Evolutionary conservation across 805 yeast genomes (phyloP), one percentile per base, ranked within the genome.

Genomic region (Suhomyces tanzawaensis): DNA sequence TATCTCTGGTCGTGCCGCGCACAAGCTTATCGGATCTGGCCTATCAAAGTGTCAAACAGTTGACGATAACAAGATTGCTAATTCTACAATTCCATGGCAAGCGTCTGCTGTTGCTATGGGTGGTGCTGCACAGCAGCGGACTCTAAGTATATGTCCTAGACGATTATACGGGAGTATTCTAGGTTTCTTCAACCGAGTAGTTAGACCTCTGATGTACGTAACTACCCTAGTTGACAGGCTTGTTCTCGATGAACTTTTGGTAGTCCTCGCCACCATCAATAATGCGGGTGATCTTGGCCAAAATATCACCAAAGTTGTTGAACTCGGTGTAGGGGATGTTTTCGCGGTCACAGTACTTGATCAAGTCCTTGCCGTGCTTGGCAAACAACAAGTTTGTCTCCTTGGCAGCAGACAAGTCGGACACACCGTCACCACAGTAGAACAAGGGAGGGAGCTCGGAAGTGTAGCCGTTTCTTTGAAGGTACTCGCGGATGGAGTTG

Each of bases 401-500:
- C 56, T 85, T 82, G 17, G 98, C 97, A 17, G 99, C 99, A 41
- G 88, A 79, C 50, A 93, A 71, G 62, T 93, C 99, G 32, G 95
- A 82, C 22, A 93, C 96, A 47, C 99, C 99, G 60, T 93, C 99
- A 42, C 99, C 99, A 55, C 95, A 86, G 70, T 93, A 93, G 60
- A 91, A 87, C 51, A 88, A 73, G 27, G 71, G 68, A 12, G 95
- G 95, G 34, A 42, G 37, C 29, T 53, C 59, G 56, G 37, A 49
- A 39, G 52, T 32, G 42, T 61, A 58, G 12, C 62, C 62, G 39
- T 65, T 55, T 7, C 44, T 37, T 6, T 37, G 40, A 48, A 69
- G 60, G 46, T 68, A 72, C 35, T 72, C 70, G 40, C 76, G 73
- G 51, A 93, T 91, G 19, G 93, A 83, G 40, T 77, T 73, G 21